Conservation (phyloP, 2,329 filamentous ascomycete species). For the Ceratocystis colombiana region DNA sequence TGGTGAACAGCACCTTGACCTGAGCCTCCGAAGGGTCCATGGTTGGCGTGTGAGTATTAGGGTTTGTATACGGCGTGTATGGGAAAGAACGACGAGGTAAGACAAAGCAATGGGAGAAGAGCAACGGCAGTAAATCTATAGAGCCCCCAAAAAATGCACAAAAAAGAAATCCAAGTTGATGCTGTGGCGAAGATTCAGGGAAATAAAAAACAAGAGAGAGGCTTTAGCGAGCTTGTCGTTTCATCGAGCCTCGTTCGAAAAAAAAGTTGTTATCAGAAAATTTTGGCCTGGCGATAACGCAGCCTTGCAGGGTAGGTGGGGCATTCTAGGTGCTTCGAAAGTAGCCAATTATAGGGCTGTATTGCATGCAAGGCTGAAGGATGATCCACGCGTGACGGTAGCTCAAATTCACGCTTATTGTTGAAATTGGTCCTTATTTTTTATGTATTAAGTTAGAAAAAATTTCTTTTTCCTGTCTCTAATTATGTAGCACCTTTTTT, state of each 20-base stretch:
- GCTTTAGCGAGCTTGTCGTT: not conserved
- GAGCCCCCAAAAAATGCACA: not conserved
- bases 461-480: no score
- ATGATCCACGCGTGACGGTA: not conserved
- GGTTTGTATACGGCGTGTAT: slow-evolving; percentile 2
- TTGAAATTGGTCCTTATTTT: no score
- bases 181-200: not conserved
- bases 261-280: slow-evolving; percentile 25
- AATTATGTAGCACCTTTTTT: no score
- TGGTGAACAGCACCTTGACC: slow-evolving; percentile 59
- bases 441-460: no score
- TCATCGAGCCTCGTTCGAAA: not conserved
- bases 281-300: slow-evolving; percentile 20
- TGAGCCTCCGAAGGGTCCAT: slow-evolving; percentile 41
- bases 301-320: slow-evolving; percentile 22
- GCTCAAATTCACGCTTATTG: not conserved
- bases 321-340: not conserved
- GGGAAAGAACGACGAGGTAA: not conserved
- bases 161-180: not conserved
- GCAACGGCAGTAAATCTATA: not conserved
- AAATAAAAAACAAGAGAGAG: not conserved
- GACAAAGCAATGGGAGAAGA: not conserved
- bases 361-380: not conserved
- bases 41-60: slow-evolving; percentile 19
- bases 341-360: slow-evolving; percentile 15